Percentiles rank a stretch among this genome's conserved stretches.
phyloP scores from a whole-genome alignment of 1,139 yeast genomes.

The Magnusiomyces tetraspermus region DNA sequence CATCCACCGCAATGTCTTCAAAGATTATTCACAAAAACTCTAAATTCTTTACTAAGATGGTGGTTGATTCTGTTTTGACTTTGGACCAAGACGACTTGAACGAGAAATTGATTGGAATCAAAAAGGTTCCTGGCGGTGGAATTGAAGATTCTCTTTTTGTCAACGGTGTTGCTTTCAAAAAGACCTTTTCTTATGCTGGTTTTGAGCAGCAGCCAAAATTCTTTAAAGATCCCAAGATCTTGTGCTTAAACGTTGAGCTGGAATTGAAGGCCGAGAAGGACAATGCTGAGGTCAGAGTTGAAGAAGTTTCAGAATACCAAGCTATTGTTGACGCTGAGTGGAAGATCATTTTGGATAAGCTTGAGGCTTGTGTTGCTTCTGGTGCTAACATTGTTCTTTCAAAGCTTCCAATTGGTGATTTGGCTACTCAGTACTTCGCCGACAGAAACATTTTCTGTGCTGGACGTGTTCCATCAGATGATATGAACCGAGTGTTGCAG shows the following conservation, averaged over 20 bases:
- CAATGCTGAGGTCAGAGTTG: conserved; percentile 97
- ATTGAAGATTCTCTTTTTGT: conserved; percentile 87
- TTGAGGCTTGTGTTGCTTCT: conserved; percentile 68
- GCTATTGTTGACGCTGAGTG: conserved; percentile 97
- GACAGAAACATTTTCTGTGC: conserved; percentile 96
- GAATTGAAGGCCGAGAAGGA: conserved; percentile 98
- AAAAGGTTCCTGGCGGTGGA: conserved; percentile 95
- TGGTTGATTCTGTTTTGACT: conserved; percentile 85
- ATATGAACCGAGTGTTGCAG: conserved; percentile 81
- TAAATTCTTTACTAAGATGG: conserved; percentile 87
- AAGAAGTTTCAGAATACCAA: conserved; percentile 88
- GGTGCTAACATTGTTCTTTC: conserved; percentile 93
- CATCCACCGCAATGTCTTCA: conserved; percentile 95
- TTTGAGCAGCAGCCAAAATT: conserved; percentile 96
- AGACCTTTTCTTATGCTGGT: conserved; percentile 95
- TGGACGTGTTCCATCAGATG: conserved; percentile 83
- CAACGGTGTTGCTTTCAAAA: conserved; percentile 93
- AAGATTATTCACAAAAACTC: conserved; percentile 83
- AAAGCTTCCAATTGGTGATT: conserved; percentile 92
- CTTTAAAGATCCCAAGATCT: conserved; percentile 69
- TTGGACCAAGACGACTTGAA: conserved; percentile 79
- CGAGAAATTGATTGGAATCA: conserved; percentile 86
- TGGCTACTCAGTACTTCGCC: conserved; percentile 96
- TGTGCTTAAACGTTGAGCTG: conserved; percentile 81
- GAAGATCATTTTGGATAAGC: conserved; percentile 74